A percentile compares a stretch with the other conserved stretches of the same genome.
These are phyloP conservation scores for Cercospora sp. DNA, from an alignment of 2,329 filamentous ascomycete genomes.

Conservation along the genomic window DNA sequence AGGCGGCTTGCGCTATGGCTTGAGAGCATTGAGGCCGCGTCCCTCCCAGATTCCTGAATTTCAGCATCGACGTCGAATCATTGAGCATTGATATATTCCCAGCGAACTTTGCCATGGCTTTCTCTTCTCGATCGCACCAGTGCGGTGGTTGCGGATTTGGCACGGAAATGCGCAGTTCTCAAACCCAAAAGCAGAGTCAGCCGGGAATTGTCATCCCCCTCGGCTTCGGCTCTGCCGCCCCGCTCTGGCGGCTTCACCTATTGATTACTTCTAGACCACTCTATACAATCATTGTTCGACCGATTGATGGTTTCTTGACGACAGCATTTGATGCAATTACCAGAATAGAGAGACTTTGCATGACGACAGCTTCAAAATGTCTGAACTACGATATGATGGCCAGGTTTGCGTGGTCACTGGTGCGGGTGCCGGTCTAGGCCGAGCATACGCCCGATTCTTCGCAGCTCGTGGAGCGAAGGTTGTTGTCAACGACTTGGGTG, in stretches of 20 bases:
- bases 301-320: background rate
- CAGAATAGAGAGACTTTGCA: background rate
- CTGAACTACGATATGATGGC: constrained; percentile 71
- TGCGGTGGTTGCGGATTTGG: background rate
- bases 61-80: background rate
- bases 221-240: constrained; percentile 13
- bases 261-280: background rate
- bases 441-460: constrained; percentile 82
- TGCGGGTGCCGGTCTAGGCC: constrained; percentile 76
- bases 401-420: constrained; percentile 85
- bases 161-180: background rate
- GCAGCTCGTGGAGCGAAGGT: constrained; percentile 84
- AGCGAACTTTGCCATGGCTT: background rate
- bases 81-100: background rate
- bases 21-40: background rate
- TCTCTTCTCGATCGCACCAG: background rate
- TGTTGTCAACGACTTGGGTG: constrained; percentile 92
- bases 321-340: background rate
- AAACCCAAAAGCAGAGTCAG: constrained; percentile 5
- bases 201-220: constrained; percentile 3
- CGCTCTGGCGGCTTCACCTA: background rate
- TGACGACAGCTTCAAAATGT: constrained; percentile 12
- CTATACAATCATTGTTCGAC: background rate
- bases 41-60: background rate
- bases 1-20: background rate